Evolutionary conservation across 352 stramenopile genomes (phyloP).

Genomic region (Globisporangium nodosum): DNA sequence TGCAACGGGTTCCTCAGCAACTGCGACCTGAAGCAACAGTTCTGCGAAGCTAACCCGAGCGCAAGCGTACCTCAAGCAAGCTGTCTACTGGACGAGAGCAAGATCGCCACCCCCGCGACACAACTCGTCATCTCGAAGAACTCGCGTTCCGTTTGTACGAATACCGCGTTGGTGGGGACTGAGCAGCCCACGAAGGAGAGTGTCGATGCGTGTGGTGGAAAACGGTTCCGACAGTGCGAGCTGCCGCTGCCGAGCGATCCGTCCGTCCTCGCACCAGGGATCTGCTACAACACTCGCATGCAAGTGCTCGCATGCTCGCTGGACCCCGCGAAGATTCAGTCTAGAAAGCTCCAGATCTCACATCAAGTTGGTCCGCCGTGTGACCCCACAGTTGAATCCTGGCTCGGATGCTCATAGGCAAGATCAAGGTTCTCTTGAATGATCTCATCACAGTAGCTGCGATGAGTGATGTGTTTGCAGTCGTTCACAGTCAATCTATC

Average conservation of each 20-base stretch:
- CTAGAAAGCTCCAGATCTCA: background rate
- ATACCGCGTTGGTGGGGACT: background rate
- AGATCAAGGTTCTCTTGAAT: too few species aligned
- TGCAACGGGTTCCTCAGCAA: background rate
- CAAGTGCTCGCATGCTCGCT: conserved; percentile 1
- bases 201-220: background rate
- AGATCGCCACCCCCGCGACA: background rate
- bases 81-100: background rate
- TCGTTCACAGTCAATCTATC: too few species aligned
- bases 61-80: too few species aligned
- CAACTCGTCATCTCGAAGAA: background rate
- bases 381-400: background rate
- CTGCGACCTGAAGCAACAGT: background rate
- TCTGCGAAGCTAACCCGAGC: background rate
- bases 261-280: background rate
- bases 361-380: background rate
- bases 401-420: conserved; percentile 14
- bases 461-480: too few species aligned
- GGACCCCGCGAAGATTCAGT: background rate
- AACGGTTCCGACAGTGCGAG: background rate
- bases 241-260: background rate
- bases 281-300: background rate
- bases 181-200: background rate
- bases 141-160: background rate
- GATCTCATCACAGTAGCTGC: too few species aligned